phyloP scores from a whole-genome alignment of 1,284 basidiomycete species.

The Heimioporus retisporus region DNA sequence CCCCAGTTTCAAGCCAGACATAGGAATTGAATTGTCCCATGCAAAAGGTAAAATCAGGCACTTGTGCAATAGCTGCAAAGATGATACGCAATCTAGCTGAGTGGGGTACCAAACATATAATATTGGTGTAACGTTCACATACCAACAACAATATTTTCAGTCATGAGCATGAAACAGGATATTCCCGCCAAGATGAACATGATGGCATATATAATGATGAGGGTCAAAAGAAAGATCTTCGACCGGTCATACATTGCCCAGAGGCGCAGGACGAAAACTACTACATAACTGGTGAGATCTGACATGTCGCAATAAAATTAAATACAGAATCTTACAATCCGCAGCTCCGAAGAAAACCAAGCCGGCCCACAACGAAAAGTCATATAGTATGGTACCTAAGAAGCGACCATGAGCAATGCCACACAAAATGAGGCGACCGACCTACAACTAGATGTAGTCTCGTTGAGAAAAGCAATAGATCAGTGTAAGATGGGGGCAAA shows the following conservation, averaged over 20 bases:
- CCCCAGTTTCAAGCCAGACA: neutral
- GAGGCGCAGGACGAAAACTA: constrained; percentile 3
- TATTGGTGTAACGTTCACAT: neutral
- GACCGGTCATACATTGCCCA: constrained; percentile 7
- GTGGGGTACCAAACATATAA: no score
- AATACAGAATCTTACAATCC: constrained; percentile 3
- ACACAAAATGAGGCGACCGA: neutral
- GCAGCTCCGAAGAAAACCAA: neutral
- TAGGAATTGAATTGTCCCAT: neutral
- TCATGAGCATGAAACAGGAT: neutral
- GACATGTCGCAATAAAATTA: neutral
- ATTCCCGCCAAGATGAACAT: neutral
- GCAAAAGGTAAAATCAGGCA: neutral
- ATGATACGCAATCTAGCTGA: no score
- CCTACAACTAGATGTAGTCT: no score
- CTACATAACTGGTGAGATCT: neutral
- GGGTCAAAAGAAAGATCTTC: neutral
- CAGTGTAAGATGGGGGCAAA: neutral
- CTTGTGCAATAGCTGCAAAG: no score
- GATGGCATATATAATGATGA: neutral
- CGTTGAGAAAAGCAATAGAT: neutral
- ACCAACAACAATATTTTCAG: neutral
- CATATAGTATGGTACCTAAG: neutral
- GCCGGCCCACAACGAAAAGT: neutral
- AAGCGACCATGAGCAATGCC: neutral